These are phyloP conservation scores for Trypanosoma grayi DNA, from an alignment of 208 protist species.

Conservation along the genomic window DNA sequence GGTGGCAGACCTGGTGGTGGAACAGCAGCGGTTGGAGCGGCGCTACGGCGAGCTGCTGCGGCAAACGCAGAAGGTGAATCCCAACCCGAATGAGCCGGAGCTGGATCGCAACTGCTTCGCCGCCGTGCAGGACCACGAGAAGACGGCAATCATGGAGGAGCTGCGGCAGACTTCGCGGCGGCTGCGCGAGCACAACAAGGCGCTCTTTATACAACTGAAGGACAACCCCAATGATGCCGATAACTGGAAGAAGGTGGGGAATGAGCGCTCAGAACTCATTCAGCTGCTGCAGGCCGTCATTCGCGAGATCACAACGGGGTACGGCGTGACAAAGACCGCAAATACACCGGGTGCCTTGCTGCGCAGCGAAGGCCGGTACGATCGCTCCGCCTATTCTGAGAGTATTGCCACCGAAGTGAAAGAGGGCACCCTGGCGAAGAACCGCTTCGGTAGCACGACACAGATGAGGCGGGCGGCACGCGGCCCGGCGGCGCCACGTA, in stretches of 20 bases:
- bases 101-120: slow-evolving; percentile 51
- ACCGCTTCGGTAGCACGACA: slow-evolving; percentile 62
- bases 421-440: not conserved
- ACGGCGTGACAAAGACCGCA: slow-evolving; percentile 10
- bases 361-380: not conserved
- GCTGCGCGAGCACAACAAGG: slow-evolving; percentile 79
- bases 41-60: slow-evolving; percentile 82
- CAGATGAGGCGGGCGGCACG: slow-evolving; percentile 45
- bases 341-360: not conserved
- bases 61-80: slow-evolving; percentile 40
- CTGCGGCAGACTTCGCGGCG: slow-evolving; percentile 51
- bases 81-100: slow-evolving; percentile 53
- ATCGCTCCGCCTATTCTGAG: not conserved
- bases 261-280: slow-evolving; percentile 81
- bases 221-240: slow-evolving; percentile 91
- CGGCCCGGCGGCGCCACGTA: slow-evolving; percentile 33
- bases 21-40: slow-evolving; percentile 72
- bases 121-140: slow-evolving; percentile 30
- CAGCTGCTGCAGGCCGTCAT: slow-evolving; percentile 55
- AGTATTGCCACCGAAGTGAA: slow-evolving; percentile 7
- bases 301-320: slow-evolving; percentile 77
- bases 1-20: slow-evolving; percentile 72
- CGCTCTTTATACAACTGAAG: slow-evolving; percentile 83
- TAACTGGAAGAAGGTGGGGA: slow-evolving; percentile 90
- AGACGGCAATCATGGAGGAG: slow-evolving; percentile 53